These are phyloP conservation scores for Erodium trifolium DNA, from an alignment of 441 rosid genomes.

Conservation along the genomic window DNA sequence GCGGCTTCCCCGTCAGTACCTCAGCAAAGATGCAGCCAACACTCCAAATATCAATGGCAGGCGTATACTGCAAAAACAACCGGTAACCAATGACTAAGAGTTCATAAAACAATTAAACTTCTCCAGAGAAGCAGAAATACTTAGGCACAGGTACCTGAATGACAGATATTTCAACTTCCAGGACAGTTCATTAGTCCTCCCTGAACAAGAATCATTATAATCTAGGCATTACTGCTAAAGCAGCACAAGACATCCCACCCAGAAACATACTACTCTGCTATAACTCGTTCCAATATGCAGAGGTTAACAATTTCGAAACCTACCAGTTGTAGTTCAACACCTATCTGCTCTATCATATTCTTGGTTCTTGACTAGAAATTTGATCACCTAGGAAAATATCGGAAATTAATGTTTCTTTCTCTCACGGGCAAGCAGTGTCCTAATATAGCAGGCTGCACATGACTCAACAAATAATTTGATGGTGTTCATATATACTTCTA, in stretches of 20 bases:
- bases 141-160: slow-evolving; percentile 33
- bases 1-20: slow-evolving; percentile 70
- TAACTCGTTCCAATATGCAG: neutral
- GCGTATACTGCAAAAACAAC: slow-evolving; percentile 63
- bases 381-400: neutral
- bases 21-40: slow-evolving; percentile 97
- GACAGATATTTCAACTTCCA: slow-evolving; percentile 86
- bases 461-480: too few species aligned
- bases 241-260: slow-evolving; percentile 33
- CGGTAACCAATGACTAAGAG: slow-evolving; percentile 7
- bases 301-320: neutral
- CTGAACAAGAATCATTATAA: slow-evolving; percentile 66
- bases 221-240: slow-evolving; percentile 77
- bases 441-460: neutral
- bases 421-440: neutral
- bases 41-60: slow-evolving; percentile 96
- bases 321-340: neutral
- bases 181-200: slow-evolving; percentile 88
- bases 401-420: neutral
- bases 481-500: neutral
- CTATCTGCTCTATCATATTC: neutral
- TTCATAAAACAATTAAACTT: slow-evolving; percentile 18
- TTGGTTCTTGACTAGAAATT: neutral
- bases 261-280: slow-evolving; percentile 11
- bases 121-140: slow-evolving; percentile 13